Conservation (phyloP, 345 rosid species). For the Rubroshorea leprosula region DNA sequence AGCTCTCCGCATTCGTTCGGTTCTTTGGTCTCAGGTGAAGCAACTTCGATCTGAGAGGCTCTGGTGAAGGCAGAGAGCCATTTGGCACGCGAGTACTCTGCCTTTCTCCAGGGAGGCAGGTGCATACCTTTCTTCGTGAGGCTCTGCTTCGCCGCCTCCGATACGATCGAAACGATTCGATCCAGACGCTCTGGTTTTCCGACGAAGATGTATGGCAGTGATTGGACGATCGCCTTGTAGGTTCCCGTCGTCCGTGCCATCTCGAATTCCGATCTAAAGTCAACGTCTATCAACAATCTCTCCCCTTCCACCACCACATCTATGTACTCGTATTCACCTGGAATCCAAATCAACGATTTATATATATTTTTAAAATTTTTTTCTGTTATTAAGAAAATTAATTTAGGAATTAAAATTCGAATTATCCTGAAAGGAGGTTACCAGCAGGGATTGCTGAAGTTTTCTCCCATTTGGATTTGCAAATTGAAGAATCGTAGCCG, state of each 20-base stretch:
- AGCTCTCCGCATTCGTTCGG: slow-evolving; percentile 34
- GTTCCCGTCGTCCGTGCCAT: slow-evolving; percentile 73
- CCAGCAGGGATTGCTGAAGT: slow-evolving; percentile 71
- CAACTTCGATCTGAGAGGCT: slow-evolving; percentile 16
- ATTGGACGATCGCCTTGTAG: slow-evolving; percentile 67
- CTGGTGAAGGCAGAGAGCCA: slow-evolving; percentile 70
- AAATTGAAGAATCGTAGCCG: slow-evolving; percentile 70
- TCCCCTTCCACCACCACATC: slow-evolving; percentile 68
- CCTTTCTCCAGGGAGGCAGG: slow-evolving; percentile 90
- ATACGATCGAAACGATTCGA: slow-evolving; percentile 65
- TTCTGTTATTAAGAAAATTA: not conserved
- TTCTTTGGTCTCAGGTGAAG: slow-evolving; percentile 16
- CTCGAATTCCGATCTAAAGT: slow-evolving; percentile 95
- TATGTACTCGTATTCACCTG: slow-evolving; percentile 91
- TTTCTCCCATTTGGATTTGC: slow-evolving; percentile 94
- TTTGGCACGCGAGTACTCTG: slow-evolving; percentile 81
- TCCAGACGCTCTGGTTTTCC: slow-evolving; percentile 79
- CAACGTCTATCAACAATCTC: slow-evolving; percentile 69
- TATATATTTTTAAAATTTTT: not conserved
- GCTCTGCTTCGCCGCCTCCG: slow-evolving; percentile 88
- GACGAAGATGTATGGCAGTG: slow-evolving; percentile 74
- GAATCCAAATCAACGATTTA: slow-evolving; percentile 1
- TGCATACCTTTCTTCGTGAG: slow-evolving; percentile 93
- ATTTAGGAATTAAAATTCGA: not conserved
- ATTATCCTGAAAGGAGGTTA: slow-evolving; percentile 17